Conservation (phyloP, 257 asterid species). For the Nicotiana noctiflora region DNA sequence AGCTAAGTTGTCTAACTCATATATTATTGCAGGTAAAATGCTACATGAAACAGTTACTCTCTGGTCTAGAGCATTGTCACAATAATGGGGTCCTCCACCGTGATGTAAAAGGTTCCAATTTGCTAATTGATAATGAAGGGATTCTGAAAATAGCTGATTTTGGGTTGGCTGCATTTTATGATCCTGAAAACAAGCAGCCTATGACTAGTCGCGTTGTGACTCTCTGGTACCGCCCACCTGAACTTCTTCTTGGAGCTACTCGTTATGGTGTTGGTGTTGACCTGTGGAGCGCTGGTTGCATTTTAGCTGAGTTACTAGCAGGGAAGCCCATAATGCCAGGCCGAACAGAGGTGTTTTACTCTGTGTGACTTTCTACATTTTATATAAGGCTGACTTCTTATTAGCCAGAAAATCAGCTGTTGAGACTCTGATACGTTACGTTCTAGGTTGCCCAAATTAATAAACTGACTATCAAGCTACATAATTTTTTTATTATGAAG, state of each 20-base stretch:
- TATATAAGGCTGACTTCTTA: neutral
- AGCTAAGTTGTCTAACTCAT: slow-evolving; percentile 11
- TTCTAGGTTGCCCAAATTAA: neutral
- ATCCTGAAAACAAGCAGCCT: slow-evolving; percentile 53
- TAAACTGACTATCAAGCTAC: neutral
- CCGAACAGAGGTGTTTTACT: slow-evolving; percentile 67
- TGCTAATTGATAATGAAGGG: slow-evolving; percentile 73
- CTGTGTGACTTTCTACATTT: neutral
- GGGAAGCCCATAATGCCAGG: slow-evolving; percentile 94
- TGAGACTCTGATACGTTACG: neutral
- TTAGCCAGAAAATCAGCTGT: neutral
- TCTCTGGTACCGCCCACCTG: slow-evolving; percentile 98
- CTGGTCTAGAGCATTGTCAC: slow-evolving; percentile 95
- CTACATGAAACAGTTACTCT: slow-evolving; percentile 71
- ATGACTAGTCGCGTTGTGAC: slow-evolving; percentile 95
- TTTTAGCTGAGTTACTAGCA: slow-evolving; percentile 72
- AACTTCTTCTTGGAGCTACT: slow-evolving; percentile 79
- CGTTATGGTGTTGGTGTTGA: slow-evolving; percentile 80
- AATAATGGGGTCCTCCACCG: slow-evolving; percentile 85
- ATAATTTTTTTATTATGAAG: neutral
- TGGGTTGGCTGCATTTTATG: slow-evolving; percentile 73
- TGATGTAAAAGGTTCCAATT: slow-evolving; percentile 84
- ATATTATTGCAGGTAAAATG: slow-evolving; percentile 61
- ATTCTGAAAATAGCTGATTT: slow-evolving; percentile 82
- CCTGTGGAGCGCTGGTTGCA: slow-evolving; percentile 97